phyloP scores from a whole-genome alignment of 2,329 filamentous ascomycete genomes.

The Alternaria sp. region DNA sequence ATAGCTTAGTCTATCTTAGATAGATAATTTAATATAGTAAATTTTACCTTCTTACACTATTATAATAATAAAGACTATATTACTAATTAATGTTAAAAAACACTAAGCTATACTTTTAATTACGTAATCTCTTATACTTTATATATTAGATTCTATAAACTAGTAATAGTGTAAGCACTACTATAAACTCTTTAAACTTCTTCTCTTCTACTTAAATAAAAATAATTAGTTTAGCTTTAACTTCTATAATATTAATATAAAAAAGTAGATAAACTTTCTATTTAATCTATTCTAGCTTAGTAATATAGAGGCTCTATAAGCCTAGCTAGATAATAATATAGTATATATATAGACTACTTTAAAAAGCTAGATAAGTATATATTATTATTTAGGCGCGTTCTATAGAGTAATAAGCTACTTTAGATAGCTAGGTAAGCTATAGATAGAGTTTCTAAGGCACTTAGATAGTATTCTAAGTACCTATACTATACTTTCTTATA shows the following conservation, averaged over 20 bases:
- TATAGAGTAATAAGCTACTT: constrained; percentile 9
- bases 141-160: not conserved
- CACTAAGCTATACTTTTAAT: not conserved
- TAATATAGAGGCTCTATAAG: constrained; percentile 1
- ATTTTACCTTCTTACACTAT: not conserved
- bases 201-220: constrained; percentile 8
- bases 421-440: constrained; percentile 6
- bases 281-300: constrained; percentile 9
- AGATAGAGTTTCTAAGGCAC: constrained; percentile 4
- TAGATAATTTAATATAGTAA: constrained; percentile 4
- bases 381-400: constrained; percentile 6
- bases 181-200: constrained; percentile 16
- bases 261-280: constrained; percentile 14
- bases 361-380: constrained; percentile 16
- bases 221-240: constrained; percentile 9
- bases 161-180: constrained; percentile 3
- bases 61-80: not conserved
- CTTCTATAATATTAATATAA: constrained; percentile 3
- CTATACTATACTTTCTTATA: constrained; percentile 13
- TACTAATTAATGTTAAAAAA: not conserved
- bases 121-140: not conserved
- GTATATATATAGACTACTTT: not conserved
- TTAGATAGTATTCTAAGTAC: constrained; percentile 3
- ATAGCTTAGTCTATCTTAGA: constrained; percentile 4
- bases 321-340: constrained; percentile 1